phyloP scores from a whole-genome alignment of 2,329 filamentous ascomycete genomes.

The Colletotrichum camelliae region DNA sequence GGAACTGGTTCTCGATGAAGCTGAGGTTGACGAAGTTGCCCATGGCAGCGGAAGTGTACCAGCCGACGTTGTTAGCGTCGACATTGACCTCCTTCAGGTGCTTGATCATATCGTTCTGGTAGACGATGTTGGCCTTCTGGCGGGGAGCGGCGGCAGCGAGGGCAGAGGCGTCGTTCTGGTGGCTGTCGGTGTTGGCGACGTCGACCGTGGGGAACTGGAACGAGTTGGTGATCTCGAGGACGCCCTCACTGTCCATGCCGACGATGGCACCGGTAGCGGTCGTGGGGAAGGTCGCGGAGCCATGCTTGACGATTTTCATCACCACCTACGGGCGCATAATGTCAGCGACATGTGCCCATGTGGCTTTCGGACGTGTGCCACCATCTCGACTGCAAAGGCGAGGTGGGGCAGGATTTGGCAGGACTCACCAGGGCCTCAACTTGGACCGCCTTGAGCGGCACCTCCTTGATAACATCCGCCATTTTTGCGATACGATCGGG shows the following conservation, averaged over 20 bases:
- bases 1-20: slow-evolving; percentile 97
- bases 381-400: slow-evolving; percentile 23
- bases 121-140: slow-evolving; percentile 85
- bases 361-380: not conserved
- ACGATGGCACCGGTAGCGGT: slow-evolving; percentile 89
- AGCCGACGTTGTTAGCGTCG: slow-evolving; percentile 96
- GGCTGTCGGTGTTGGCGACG: slow-evolving; percentile 68
- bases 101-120: slow-evolving; percentile 97
- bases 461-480: slow-evolving; percentile 68
- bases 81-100: slow-evolving; percentile 97
- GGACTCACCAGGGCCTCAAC: slow-evolving; percentile 87
- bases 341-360: slow-evolving; percentile 19
- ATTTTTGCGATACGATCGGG: slow-evolving; percentile 47
- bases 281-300: slow-evolving; percentile 85
- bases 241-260: slow-evolving; percentile 85
- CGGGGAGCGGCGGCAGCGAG: slow-evolving; percentile 87
- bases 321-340: slow-evolving; percentile 67
- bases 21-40: slow-evolving; percentile 95
- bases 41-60: slow-evolving; percentile 99
- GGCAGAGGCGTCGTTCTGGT: slow-evolving; percentile 77
- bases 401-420: slow-evolving; percentile 39
- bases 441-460: slow-evolving; percentile 84
- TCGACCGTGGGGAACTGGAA: slow-evolving; percentile 93
- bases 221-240: slow-evolving; percentile 90
- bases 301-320: slow-evolving; percentile 98